Evolutionary conservation across 345 rosid species (phyloP).

Genomic region (Gossypium turneri): DNA sequence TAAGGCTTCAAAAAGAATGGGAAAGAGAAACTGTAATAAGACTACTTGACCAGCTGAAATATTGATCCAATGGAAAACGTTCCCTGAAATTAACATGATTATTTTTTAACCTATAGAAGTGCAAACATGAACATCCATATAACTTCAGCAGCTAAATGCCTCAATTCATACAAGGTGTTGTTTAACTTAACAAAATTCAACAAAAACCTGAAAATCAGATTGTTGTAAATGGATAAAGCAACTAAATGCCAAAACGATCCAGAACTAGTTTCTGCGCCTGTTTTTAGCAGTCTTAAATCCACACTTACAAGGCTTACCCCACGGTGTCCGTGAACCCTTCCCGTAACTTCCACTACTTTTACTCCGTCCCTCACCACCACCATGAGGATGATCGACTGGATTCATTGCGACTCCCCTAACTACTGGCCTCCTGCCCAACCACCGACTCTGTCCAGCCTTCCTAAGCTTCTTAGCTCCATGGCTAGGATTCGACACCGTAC

Average conservation of each 20-base stretch:
- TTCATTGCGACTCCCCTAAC: constrained; percentile 1
- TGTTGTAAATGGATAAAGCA: background rate
- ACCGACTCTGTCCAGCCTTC: background rate
- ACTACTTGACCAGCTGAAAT: background rate
- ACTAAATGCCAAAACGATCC: background rate
- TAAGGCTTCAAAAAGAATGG: background rate
- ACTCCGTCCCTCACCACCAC: constrained; percentile 6
- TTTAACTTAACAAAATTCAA: background rate
- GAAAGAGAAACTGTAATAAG: background rate
- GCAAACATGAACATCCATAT: background rate
- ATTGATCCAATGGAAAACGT: background rate
- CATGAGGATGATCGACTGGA: constrained; percentile 1
- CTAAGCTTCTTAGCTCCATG: constrained; percentile 4
- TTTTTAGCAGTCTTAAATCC: background rate
- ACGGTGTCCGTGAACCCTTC: background rate
- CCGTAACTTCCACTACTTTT: background rate
- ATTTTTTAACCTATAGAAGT: background rate
- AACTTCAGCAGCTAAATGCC: background rate
- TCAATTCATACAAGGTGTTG: background rate
- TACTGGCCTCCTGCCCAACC: background rate
- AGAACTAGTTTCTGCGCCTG: background rate
- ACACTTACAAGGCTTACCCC: constrained; percentile 7
- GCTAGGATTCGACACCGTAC: background rate
- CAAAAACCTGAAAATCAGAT: background rate
- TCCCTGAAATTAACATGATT: background rate